Conservation (phyloP, 2,329 filamentous ascomycete genomes). For the Scedosporium aurantiacum region DNA sequence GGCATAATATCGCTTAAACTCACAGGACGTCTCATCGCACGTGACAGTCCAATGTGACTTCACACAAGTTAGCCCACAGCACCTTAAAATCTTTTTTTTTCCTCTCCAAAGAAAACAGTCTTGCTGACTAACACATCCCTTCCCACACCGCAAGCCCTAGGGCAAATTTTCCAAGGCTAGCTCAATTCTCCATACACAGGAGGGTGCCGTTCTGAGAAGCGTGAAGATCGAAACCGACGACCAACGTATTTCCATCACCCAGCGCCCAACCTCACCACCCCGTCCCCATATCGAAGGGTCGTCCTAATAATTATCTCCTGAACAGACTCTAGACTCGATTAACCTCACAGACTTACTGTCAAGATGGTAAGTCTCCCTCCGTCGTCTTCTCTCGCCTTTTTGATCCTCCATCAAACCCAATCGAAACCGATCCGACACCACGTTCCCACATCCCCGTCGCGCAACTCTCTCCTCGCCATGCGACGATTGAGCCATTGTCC, state of each 20-base stretch:
- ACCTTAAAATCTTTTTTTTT: not conserved
- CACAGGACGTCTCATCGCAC: not conserved
- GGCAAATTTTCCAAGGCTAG: conserved; percentile 5
- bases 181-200: conserved; percentile 4
- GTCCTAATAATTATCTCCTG: not conserved
- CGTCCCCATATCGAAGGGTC: conserved; percentile 5
- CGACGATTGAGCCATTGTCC: not conserved
- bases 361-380: conserved; percentile 5
- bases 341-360: conserved; percentile 1
- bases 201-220: conserved; percentile 1
- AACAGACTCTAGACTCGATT: conserved; percentile 1
- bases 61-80: not conserved
- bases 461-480: not conserved
- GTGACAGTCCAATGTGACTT: not conserved
- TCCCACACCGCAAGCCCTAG: conserved; percentile 5
- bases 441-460: not conserved
- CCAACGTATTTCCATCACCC: conserved; percentile 12
- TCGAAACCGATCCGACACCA: not conserved
- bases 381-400: not conserved
- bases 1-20: too few species aligned
- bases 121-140: not conserved
- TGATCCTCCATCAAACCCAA: not conserved
- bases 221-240: conserved; percentile 9
- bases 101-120: not conserved
- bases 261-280: conserved; percentile 13